Base-by-base conservation (phyloP, 805 yeast species). In the Teunomyces aglyptinius region DNA sequence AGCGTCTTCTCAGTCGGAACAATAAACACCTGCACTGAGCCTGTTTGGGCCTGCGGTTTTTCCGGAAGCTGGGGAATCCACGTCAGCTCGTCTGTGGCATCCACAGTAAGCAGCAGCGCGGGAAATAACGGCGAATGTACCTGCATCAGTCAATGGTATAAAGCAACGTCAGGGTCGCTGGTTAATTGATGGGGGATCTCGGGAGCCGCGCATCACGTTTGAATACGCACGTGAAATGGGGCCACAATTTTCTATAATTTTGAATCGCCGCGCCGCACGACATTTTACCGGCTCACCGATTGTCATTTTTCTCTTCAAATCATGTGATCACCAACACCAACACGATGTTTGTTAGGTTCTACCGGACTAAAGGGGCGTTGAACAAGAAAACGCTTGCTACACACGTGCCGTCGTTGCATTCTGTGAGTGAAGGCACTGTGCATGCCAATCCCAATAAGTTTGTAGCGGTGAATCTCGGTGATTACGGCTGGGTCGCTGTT, bases 1-100 rank as follows among this genome's bases (percentile, higher is more conserved):
- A 91, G 67, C 33, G 77, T 81, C 29, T 86, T 87, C 61, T 91
- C 98, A 0, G 96, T 89, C 13, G 90, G 78, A 6, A 85, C 78
- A 6, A 89, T 66, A 55, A 80, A 87, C n/a, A 87, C 62, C 51
- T 85, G 81, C n/a, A 87, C 70, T 1, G 91, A 77, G 2, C 83
- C 76, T 0, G 86, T 77, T 43, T 79, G 82, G 2, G 82, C 78
- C 44, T 73, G 56, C 2, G 94, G 91, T 43, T 71, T 77, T 45
- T 63, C 74, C 47, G 76, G 87, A 47, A 74, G 71, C 64, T 65
- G 80, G 51, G 75, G 82, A 49, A 18, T 18, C 26, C 15, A 13
- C 39, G 36, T 16, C 46, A 10, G 19, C 13, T 39, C 33, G 33
- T 36, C 38, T 15, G 18, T 19, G 6, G 28, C 20, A 6, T 43